These are phyloP conservation scores for Populus tomentosa DNA, from an alignment of 441 rosid genomes.

Conservation along the genomic window DNA sequence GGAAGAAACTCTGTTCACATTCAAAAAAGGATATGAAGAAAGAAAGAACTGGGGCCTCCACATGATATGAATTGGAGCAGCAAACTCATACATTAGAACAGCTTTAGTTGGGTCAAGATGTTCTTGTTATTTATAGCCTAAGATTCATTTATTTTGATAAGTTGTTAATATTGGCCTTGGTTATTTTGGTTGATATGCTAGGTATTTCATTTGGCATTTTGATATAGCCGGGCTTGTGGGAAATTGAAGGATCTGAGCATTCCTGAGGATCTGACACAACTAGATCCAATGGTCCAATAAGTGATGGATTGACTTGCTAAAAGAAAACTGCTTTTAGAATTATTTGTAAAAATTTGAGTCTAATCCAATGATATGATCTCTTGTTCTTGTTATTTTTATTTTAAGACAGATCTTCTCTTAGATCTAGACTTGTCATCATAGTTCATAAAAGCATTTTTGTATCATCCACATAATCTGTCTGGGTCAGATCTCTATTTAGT, in stretches of 20 bases:
- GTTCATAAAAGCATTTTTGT: too few relatives aligned
- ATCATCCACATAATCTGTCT: too few relatives aligned
- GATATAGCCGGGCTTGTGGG: neutral
- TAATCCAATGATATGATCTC: too few relatives aligned
- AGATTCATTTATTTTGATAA: too few relatives aligned
- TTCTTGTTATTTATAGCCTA: neutral
- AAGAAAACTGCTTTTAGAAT: neutral
- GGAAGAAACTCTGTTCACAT: neutral
- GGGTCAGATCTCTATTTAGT: too few relatives aligned
- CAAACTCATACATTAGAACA: neutral
- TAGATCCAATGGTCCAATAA: neutral
- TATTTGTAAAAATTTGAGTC: too few relatives aligned
- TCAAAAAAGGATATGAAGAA: neutral
- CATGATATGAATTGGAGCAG: neutral
- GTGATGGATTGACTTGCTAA: neutral
- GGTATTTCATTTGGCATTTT: neutral
- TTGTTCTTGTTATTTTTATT: too few relatives aligned
- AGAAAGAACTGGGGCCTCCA: neutral
- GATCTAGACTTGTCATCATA: too few relatives aligned
- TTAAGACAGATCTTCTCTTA: too few relatives aligned
- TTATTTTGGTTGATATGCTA: neutral
- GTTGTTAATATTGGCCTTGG: neutral
- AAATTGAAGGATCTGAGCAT: neutral
- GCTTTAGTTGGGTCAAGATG: neutral
- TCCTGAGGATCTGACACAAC: neutral